A percentile compares a stretch with the other conserved stretches of the same genome.
Evolutionary conservation across 2,329 filamentous ascomycete species (phyloP).

Genomic region (Dendrostoma leiphaemia): DNA sequence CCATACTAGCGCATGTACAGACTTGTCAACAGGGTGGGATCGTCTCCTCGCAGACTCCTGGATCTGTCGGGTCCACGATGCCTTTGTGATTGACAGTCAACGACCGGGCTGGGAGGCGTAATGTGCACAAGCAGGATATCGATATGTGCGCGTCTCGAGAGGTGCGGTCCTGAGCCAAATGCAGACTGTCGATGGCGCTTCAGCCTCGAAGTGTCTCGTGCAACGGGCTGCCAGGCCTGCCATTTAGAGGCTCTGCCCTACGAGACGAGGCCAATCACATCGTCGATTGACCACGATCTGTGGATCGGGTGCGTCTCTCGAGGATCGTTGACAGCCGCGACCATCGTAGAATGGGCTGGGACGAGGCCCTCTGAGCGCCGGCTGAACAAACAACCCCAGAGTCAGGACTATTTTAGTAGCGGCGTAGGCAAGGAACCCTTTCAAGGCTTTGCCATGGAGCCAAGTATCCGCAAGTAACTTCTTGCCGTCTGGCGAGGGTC

Average conservation of each 20-base stretch:
- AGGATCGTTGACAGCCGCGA: constrained; percentile 12
- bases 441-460: not conserved
- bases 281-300: constrained; percentile 11
- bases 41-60: too few relatives aligned
- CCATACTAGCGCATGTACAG: too few relatives aligned
- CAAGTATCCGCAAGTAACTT: constrained; percentile 7
- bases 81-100: too few relatives aligned
- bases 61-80: too few relatives aligned
- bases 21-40: too few relatives aligned
- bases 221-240: not conserved
- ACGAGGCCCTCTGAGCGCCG: not conserved
- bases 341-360: constrained; percentile 11
- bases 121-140: too few relatives aligned
- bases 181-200: too few relatives aligned
- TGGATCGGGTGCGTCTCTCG: not conserved
- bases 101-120: too few relatives aligned
- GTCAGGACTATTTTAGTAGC: not conserved
- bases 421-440: not conserved
- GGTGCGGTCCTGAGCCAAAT: not conserved
- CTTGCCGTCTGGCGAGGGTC: not conserved
- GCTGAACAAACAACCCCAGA: constrained; percentile 3
- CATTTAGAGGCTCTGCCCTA: not conserved
- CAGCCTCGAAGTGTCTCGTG: too few relatives aligned
- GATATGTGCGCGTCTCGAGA: not conserved
- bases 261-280: constrained; percentile 8